A percentile compares a stretch with the other conserved stretches of the same genome.
These are phyloP conservation scores for Aspergillus quadrilineatus DNA, from an alignment of 2,329 filamentous ascomycete species.

Conservation along the genomic window DNA sequence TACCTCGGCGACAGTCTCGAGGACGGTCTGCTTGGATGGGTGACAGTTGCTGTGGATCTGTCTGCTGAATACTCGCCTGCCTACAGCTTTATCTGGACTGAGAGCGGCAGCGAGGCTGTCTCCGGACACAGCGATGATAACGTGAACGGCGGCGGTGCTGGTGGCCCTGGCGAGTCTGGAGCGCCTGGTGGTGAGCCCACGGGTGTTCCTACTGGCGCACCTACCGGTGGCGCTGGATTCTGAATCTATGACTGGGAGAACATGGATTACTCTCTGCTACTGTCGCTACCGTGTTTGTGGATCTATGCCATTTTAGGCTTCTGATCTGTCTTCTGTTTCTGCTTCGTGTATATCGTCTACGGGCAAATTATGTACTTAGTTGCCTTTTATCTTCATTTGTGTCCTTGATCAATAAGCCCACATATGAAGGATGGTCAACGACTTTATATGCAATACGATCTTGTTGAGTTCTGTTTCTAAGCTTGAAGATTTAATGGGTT, in stretches of 20 bases:
- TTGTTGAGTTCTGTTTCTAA: no score
- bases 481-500: no score
- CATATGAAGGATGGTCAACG: no score
- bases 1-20: slow-evolving; percentile 15
- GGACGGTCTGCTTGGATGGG: slow-evolving; percentile 18
- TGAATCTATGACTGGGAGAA: neutral
- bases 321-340: no score
- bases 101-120: slow-evolving; percentile 3
- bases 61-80: slow-evolving; percentile 9
- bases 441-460: no score
- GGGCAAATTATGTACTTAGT: no score
- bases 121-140: neutral
- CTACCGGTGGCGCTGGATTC: slow-evolving; percentile 3
- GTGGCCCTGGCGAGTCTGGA: neutral
- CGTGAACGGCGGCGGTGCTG: slow-evolving; percentile 3
- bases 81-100: slow-evolving; percentile 12
- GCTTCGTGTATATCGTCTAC: no score
- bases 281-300: neutral
- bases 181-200: neutral
- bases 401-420: no score
- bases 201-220: neutral
- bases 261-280: neutral
- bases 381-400: no score
- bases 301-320: neutral
- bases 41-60: slow-evolving; percentile 17